Base-by-base conservation (phyloP, 2,329 filamentous ascomycete genomes). In the Bipolaris cookei region DNA sequence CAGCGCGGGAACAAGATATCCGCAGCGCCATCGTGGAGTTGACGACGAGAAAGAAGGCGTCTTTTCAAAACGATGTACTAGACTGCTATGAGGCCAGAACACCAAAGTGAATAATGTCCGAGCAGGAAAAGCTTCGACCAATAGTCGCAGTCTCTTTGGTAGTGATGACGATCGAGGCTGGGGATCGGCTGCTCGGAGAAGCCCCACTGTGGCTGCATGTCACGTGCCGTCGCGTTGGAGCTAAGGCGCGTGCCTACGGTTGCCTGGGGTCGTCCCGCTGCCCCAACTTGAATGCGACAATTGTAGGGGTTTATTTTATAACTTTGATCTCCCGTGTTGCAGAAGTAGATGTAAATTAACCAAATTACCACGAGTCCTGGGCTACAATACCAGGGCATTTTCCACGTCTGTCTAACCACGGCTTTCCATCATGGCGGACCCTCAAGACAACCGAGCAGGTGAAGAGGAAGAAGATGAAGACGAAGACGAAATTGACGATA, bases 401-500 rank as follows among this genome's bases (percentile, higher is more conserved):
- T 11, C 4, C 16, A 20, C 11, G 18, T 21, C 7, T 41, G 10
- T 28, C 35, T 20, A 37, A 32, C 39, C 44, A 25, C 50, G 20
- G 39, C 20, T 4, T 10, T 25, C 23, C 44, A 43, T 43, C 59
- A 77, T 77, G 75, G 73, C 71, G 3, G 68, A 72, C 35, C 45
- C 63, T 16, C 68, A 69, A 16, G 65, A 72, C 34, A 69, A 73
- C 44, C 69, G 67, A 4, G 68, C 63, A 39, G 69, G 68, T 21
- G 78, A 81, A 39, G 80, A 84, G 4, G 87, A 90, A 6, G 89
- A 92, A n/a, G 89, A 91, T 8, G 89, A 92, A 16, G 89, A 91
- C 8, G 89, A 86, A 48, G 86, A 89, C 43, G 87, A 90, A 63
- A 76, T 89, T 57, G 88, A 90, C 61, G 89, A 91, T 66, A 81